These are phyloP conservation scores for Zygosaccharomyces kombuchaensis DNA, from an alignment of 805 yeast genomes.

Conservation along the genomic window DNA sequence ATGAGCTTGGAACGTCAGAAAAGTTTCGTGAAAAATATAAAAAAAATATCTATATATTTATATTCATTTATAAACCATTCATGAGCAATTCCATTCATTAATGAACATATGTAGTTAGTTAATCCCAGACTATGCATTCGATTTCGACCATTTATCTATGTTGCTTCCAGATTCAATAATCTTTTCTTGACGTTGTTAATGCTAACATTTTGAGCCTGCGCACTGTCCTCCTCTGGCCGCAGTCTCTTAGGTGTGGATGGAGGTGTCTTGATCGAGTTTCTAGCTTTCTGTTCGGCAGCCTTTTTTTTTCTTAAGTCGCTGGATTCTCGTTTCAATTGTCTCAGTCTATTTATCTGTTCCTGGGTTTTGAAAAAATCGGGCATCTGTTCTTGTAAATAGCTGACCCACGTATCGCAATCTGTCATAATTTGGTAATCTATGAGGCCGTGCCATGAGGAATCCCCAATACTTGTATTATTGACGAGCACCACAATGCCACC, in stretches of 20 bases:
- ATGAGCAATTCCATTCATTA: not conserved
- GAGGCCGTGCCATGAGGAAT: constrained; percentile 60
- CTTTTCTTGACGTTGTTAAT: constrained; percentile 10
- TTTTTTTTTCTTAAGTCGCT: constrained; percentile 28
- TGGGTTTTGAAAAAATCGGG: constrained; percentile 64
- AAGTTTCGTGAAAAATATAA: not conserved
- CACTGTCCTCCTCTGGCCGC: not conserved
- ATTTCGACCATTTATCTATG: not conserved
- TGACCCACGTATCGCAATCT: constrained; percentile 83
- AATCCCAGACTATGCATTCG: no score
- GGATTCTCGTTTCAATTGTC: constrained; percentile 31
- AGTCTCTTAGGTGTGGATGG: constrained; percentile 19
- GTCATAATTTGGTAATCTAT: constrained; percentile 75
- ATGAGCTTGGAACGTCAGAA: not conserved
- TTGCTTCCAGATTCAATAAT: constrained; percentile 1
- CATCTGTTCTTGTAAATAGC: constrained; percentile 45
- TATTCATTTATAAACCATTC: no score
- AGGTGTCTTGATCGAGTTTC: constrained; percentile 11
- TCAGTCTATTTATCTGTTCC: constrained; percentile 31
- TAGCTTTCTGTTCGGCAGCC: constrained; percentile 17
- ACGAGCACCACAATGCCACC: constrained; percentile 77
- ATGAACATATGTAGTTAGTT: not conserved
- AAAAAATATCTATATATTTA: not conserved
- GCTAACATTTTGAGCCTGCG: not conserved
- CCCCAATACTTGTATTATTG: constrained; percentile 62